Conservation (phyloP, 2,329 filamentous ascomycete genomes). For the Epichloe amarillans region DNA sequence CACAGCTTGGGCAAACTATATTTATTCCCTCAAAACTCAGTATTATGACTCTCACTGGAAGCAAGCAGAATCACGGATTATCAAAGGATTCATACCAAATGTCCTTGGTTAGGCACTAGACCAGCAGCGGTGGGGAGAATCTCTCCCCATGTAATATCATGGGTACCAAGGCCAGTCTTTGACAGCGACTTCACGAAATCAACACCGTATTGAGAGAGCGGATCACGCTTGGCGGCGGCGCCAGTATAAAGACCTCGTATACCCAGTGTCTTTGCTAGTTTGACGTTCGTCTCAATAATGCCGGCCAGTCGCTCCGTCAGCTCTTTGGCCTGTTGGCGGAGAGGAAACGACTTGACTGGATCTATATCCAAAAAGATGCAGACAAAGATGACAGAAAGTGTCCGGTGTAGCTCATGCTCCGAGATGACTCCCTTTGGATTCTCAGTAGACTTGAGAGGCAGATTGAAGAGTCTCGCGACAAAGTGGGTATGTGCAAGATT, state of each 20-base stretch:
- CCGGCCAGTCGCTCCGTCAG: conserved; percentile 46
- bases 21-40: neutral
- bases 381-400: conserved; percentile 52
- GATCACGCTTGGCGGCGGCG: conserved; percentile 33
- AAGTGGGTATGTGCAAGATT: conserved; percentile 56
- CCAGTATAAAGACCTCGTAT: conserved; percentile 37
- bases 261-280: conserved; percentile 32
- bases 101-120: conserved; percentile 57
- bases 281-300: conserved; percentile 51
- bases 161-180: conserved; percentile 46
- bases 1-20: conserved; percentile 54
- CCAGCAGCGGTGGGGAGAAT: conserved; percentile 54
- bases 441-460: conserved; percentile 51
- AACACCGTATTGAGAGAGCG: conserved; percentile 49
- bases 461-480: conserved; percentile 46
- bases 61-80: no score
- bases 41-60: neutral
- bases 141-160: conserved; percentile 59
- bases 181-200: conserved; percentile 51
- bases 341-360: conserved; percentile 50
- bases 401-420: conserved; percentile 44
- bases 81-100: conserved; percentile 34
- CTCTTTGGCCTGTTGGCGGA: conserved; percentile 44
- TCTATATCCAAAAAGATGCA: conserved; percentile 55
- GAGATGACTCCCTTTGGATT: conserved; percentile 45